Base-by-base conservation (phyloP, 1,139 yeast species). In the Meyerozyma smithsonii region DNA sequence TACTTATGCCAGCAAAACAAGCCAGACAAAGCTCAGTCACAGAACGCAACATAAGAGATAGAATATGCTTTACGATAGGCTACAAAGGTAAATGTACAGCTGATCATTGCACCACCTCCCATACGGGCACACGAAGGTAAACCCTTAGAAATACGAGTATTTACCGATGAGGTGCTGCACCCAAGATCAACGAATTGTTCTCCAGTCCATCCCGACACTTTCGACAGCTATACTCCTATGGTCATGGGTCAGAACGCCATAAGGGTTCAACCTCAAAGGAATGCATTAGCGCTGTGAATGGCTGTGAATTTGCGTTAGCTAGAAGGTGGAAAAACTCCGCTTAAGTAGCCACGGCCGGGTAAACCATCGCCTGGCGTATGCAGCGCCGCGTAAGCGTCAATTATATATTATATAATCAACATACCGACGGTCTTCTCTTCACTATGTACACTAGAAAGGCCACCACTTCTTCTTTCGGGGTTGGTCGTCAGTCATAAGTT, bases 121-220 rank as follows among this genome's bases (percentile, higher is more conserved):
- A 82, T 80, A 66, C 85, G 86, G 85, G 80, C 71, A 73, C 86
- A 80, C 89, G 85, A 82, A 81, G 88, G 86, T 71, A 73, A 66
- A 59, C 81, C 86, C 85, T 80, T 78, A 76, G 81, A 65, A 64
- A 64, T 61, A 61, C 61, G 60, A 59, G 62, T 64, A 61, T 66
- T 61, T 50, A 64, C 78, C 58, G 69, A 79, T 77, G 85, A 72
- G 67, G 62, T 71, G 80, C 81, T 79, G 89, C 89, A 82, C 89
- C 89, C 89, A 79, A 82, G 89, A 82, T 72, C 79, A 64, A 69
- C 73, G 61, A 62, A 59, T 65, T 72, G 49, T 50, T 81, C 86
- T 81, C 81, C 87, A 79, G 85, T 72, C 76, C 84, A 74, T 56
- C 54, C 52, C 53, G 49, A 48, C 54, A 56, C 43, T 46, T 47